These are phyloP conservation scores for Skeletonema costatum DNA, from an alignment of 108 stramenopile species.

Conservation along the genomic window DNA sequence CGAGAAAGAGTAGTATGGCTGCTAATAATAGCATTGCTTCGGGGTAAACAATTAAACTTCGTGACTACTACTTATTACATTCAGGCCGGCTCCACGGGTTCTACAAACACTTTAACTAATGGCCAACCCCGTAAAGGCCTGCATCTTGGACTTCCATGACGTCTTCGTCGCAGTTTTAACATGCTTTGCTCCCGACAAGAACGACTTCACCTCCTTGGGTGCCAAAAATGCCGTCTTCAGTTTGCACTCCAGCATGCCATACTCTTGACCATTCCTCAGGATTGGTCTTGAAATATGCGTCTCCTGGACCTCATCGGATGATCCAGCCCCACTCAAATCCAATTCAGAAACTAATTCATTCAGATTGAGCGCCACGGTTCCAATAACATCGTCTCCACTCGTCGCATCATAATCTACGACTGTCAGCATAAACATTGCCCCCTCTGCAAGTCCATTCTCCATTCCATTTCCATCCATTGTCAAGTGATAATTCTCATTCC, in stretches of 20 bases:
- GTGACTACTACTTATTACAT: neutral
- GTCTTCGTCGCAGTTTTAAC: neutral
- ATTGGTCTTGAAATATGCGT: conserved; percentile 29
- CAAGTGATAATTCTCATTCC: conserved; percentile 48
- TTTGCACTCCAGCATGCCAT: conserved; percentile 40
- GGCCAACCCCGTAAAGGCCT: neutral
- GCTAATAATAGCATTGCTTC: neutral
- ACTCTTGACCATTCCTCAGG: conserved; percentile 41
- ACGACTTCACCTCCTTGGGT: conserved; percentile 29
- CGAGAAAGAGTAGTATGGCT: neutral
- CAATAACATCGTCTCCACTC: conserved; percentile 55
- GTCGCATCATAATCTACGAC: conserved; percentile 60
- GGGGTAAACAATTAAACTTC: neutral
- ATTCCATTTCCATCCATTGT: conserved; percentile 31
- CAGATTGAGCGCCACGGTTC: conserved; percentile 57
- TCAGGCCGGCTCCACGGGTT: neutral
- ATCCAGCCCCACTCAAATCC: conserved; percentile 1
- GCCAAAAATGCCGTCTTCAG: conserved; percentile 29
- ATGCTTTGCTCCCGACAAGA: conserved; percentile 13
- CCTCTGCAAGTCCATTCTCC: conserved; percentile 13
- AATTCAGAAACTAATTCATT: conserved; percentile 37
- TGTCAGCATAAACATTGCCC: conserved; percentile 54
- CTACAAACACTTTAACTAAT: neutral
- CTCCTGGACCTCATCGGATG: conserved; percentile 7
- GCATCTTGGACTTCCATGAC: neutral